A percentile compares a stretch with the other conserved stretches of the same genome.
Evolutionary conservation across 169 alveolate genomes (phyloP).

Genomic region (Plasmodium gonderi): DNA sequence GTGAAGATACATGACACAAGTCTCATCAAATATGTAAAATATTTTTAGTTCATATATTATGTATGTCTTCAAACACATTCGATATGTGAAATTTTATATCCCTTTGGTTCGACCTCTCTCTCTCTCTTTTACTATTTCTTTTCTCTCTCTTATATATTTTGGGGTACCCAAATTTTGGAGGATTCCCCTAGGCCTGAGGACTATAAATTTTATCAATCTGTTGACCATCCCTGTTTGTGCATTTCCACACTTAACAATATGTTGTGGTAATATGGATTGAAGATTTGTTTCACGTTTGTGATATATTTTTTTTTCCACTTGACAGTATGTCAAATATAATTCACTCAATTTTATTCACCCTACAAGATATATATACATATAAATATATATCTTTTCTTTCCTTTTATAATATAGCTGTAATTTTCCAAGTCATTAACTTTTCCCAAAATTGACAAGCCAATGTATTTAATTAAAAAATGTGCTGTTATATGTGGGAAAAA

Average conservation of each 20-base stretch:
- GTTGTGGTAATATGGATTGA: not conserved
- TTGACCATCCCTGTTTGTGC: constrained; percentile 6
- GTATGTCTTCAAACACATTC: too few species aligned
- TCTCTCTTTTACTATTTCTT: not conserved
- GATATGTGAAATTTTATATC: too few species aligned
- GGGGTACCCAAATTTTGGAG: constrained; percentile 50
- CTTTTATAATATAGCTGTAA: not conserved
- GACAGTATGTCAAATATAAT: not conserved
- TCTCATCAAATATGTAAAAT: too few species aligned
- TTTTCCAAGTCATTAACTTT: not conserved
- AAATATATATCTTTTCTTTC: not conserved
- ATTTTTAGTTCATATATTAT: too few species aligned
- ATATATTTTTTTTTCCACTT: not conserved
- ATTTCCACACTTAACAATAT: not conserved
- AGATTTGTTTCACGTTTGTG: not conserved
- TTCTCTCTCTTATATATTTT: too few species aligned
- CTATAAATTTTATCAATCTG: constrained; percentile 20
- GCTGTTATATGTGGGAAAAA: not conserved
- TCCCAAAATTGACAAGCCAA: not conserved
- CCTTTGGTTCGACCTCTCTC: not conserved
- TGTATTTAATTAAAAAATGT: not conserved
- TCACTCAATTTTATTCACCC: not conserved
- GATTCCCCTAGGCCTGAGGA: constrained; percentile 52
- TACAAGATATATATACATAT: too few species aligned
- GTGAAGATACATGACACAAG: too few species aligned